These are phyloP conservation scores for Lichtheimia ramosa DNA, from an alignment of 371 early-diverging fungal genomes.

Conservation along the genomic window DNA sequence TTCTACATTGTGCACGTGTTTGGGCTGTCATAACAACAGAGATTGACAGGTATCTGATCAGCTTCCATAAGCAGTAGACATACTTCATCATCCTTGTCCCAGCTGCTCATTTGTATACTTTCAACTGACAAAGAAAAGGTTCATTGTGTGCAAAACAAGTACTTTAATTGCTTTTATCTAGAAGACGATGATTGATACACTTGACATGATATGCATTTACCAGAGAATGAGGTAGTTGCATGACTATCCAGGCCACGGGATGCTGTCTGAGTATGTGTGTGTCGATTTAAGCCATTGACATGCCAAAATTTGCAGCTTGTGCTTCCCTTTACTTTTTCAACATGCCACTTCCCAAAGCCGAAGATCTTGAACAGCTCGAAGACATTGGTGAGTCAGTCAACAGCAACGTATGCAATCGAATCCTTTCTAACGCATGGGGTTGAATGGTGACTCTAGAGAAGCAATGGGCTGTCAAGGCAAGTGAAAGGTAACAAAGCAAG, in stretches of 20 bases:
- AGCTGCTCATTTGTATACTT: too few species aligned
- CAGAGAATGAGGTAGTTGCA: not conserved
- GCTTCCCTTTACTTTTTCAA: constrained; percentile 8
- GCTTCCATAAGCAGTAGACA: too few species aligned
- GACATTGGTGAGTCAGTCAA: constrained; percentile 66
- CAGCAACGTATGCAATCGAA: not conserved
- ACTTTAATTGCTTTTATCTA: too few species aligned
- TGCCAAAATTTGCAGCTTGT: not conserved
- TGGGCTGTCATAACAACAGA: too few species aligned
- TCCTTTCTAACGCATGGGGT: not conserved
- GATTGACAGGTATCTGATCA: too few species aligned
- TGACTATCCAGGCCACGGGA: not conserved
- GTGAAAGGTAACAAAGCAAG: constrained; percentile 3
- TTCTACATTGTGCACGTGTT: too few species aligned
- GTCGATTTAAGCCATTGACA: not conserved
- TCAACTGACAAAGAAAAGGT: too few species aligned
- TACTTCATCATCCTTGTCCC: too few species aligned
- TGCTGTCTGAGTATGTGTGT: not conserved
- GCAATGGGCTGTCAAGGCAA: constrained; percentile 90
- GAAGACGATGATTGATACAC: too few species aligned
- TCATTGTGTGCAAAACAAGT: too few species aligned
- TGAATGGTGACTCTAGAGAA: constrained; percentile 52
- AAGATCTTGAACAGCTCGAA: constrained; percentile 76
- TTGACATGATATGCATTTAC: too few species aligned
- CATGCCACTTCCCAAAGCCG: constrained; percentile 76